phyloP scores from a whole-genome alignment of 768 basidiomycete species.

The Podaxis sp. region DNA sequence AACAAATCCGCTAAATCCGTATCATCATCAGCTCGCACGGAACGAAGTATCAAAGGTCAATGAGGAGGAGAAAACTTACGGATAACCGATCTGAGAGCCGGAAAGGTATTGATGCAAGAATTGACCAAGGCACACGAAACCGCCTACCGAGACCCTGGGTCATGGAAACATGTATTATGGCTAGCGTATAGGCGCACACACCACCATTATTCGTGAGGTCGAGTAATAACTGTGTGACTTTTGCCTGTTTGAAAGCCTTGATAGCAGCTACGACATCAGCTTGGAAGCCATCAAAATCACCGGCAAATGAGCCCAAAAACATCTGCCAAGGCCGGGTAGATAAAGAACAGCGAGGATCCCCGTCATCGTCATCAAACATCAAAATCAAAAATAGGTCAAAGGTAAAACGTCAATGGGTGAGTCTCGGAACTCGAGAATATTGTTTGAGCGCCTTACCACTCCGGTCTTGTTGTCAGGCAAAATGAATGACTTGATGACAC shows the following conservation, averaged over 20 bases:
- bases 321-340: constrained; percentile 29
- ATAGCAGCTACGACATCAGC: constrained; percentile 42
- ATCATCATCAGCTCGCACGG: not conserved
- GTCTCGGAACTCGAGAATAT: not conserved
- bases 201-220: constrained; percentile 64
- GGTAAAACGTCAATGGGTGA: not conserved
- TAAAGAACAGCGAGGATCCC: not conserved
- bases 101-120: constrained; percentile 57
- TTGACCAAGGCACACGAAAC: constrained; percentile 57
- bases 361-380: not conserved
- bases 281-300: constrained; percentile 49
- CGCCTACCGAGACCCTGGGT: constrained; percentile 32
- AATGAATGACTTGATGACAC: constrained; percentile 52
- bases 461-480: constrained; percentile 54
- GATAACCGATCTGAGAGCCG: constrained; percentile 43
- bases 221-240: constrained; percentile 47
- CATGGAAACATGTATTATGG: not conserved
- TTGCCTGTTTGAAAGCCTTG: constrained; percentile 38
- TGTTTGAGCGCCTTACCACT: constrained; percentile 35
- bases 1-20: constrained; percentile 47
- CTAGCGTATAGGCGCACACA: constrained; percentile 17
- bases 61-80: constrained; percentile 31
- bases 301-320: constrained; percentile 56
- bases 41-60: not conserved
- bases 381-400: not conserved